These are phyloP conservation scores for Oryza glumipatula DNA, from an alignment of 176 grass and related monocot species.

Conservation along the genomic window DNA sequence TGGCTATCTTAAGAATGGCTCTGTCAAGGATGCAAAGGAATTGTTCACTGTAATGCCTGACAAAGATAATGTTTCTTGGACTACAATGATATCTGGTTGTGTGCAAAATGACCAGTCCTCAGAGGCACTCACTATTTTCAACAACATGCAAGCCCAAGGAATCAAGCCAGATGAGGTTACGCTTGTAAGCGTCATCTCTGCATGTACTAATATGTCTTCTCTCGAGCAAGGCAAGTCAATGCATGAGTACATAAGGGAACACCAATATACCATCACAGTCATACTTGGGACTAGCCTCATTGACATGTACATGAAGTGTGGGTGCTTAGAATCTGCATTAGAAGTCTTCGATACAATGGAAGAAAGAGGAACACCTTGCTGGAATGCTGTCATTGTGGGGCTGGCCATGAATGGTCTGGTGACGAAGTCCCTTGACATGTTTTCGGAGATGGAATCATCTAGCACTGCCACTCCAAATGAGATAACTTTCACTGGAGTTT, in stretches of 20 bases:
- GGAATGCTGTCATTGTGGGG: conserved; percentile 84
- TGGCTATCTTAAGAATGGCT: conserved; percentile 73
- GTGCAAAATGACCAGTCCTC: conserved; percentile 68
- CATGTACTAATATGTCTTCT: conserved; percentile 67
- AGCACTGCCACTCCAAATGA: conserved; percentile 63
- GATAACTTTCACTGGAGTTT: conserved; percentile 87
- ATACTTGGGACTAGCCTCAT: conserved; percentile 78
- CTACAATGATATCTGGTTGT: conserved; percentile 74
- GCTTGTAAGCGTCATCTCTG: conserved; percentile 75
- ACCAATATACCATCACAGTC: conserved; percentile 49
- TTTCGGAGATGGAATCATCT: conserved; percentile 69
- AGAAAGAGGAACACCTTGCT: conserved; percentile 68
- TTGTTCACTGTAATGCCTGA: conserved; percentile 64
- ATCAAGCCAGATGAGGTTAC: conserved; percentile 70
- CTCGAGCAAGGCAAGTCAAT: conserved; percentile 75
- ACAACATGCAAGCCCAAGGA: conserved; percentile 60
- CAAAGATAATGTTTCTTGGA: conserved; percentile 83
- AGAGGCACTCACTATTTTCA: conserved; percentile 66
- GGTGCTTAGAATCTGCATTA: conserved; percentile 62
- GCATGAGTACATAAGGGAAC: conserved; percentile 72
- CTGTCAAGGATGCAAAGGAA: conserved; percentile 52
- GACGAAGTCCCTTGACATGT: conserved; percentile 67
- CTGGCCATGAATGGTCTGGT: conserved; percentile 79
- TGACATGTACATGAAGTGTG: conserved; percentile 98
- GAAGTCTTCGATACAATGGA: conserved; percentile 69